phyloP scores from a whole-genome alignment of 2,329 filamentous ascomycete species.

The Ceratocystis alfenasii region DNA sequence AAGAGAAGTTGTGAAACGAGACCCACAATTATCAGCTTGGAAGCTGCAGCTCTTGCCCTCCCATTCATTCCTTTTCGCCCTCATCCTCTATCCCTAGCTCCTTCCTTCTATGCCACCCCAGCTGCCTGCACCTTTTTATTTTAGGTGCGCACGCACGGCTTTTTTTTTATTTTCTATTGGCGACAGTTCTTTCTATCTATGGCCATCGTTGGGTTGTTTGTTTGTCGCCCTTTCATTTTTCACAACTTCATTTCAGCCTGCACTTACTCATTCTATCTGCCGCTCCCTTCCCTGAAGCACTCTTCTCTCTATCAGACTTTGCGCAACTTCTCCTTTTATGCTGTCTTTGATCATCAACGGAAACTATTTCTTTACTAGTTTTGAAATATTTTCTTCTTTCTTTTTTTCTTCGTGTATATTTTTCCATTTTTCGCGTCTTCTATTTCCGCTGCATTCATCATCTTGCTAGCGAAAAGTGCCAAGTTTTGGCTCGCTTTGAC shows the following conservation, averaged over 20 bases:
- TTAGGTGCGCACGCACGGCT: not conserved
- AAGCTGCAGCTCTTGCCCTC: constrained; percentile 11
- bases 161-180: not conserved
- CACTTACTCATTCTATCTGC: not conserved
- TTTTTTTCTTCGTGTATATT: not conserved
- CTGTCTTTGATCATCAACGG: not conserved
- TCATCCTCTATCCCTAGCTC: constrained; percentile 11
- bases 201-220: constrained; percentile 4
- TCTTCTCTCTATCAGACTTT: not conserved
- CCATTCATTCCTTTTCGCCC: constrained; percentile 3
- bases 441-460: constrained; percentile 17
- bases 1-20: constrained; percentile 10
- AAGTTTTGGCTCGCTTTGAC: not conserved
- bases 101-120: constrained; percentile 7
- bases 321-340: not conserved
- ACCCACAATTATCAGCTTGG: constrained; percentile 5
- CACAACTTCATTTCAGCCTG: not conserved
- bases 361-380: not conserved
- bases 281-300: not conserved
- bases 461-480: constrained; percentile 1
- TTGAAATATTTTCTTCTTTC: not conserved
- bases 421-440: constrained; percentile 20
- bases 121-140: not conserved
- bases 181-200: not conserved
- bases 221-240: not conserved